Evolutionary conservation across 2,329 filamentous ascomycete species (phyloP).

Genomic region (Claviceps citrina): DNA sequence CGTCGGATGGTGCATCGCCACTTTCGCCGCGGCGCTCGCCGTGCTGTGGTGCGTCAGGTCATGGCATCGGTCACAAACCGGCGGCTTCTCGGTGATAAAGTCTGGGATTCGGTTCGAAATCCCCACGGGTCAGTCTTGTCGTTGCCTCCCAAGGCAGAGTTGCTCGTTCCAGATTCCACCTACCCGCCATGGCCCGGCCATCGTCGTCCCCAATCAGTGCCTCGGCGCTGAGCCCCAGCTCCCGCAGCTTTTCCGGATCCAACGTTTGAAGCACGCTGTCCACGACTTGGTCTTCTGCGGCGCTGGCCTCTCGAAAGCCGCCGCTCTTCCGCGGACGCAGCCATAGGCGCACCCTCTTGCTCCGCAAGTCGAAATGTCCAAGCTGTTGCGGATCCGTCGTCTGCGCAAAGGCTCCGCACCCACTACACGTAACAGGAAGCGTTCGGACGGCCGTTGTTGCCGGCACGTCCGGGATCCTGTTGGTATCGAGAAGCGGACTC

Average conservation of each 20-base stretch:
- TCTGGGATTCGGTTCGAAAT: background rate
- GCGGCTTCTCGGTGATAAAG: constrained; percentile 22
- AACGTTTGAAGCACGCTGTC: constrained; percentile 28
- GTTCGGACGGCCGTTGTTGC: constrained; percentile 8
- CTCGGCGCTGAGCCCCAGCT: constrained; percentile 30
- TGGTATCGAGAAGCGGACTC: background rate
- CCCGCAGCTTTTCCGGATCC: constrained; percentile 25
- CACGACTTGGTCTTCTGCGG: constrained; percentile 31
- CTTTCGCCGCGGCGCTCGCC: constrained; percentile 28
- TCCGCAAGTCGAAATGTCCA: constrained; percentile 39
- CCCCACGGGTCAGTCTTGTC: background rate
- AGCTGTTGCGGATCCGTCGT: constrained; percentile 33
- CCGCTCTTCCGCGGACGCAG: constrained; percentile 13
- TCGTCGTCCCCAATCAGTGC: constrained; percentile 16
- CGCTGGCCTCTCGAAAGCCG: constrained; percentile 8
- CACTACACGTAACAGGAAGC: constrained; percentile 44
- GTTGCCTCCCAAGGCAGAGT: too few species aligned
- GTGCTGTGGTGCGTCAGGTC: constrained; percentile 59
- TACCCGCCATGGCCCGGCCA: background rate
- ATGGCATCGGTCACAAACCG: constrained; percentile 80
- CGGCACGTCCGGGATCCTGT: background rate
- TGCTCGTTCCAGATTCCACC: background rate
- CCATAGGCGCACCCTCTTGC: constrained; percentile 36
- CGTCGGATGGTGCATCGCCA: constrained; percentile 64
- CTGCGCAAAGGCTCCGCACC: constrained; percentile 51